Evolutionary conservation across 164 flowering plant genomes (phyloP), one percentile per base, ranked within the genome.

Genomic region (Aristolochia contorta): DNA sequence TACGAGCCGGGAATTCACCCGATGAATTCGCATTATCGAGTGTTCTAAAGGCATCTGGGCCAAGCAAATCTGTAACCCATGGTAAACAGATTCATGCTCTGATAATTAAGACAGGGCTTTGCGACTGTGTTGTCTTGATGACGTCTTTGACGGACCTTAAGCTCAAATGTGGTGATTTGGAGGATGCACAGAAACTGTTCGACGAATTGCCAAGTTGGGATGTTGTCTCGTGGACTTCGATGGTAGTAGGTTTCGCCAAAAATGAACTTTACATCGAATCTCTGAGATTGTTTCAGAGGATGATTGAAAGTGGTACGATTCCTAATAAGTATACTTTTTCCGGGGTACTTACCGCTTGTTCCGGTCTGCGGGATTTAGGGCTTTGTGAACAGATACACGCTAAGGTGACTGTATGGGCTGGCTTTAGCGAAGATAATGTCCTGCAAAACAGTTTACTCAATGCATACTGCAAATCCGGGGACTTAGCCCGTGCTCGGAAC

Each of bases 321-420:
- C 69, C 69, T 5, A 65, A 66, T 32, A 53, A 33, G 41, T 52
- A 65, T 53, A 27, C 73, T 2, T 65, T 56, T 70, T 65, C 69
- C 30, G 69, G 65, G 57, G 65, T 59, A 25, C 43, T 65, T 2
- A 50, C 24, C 12, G 63, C 69, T 15, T 70, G 73, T 32, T 61
- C 66, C 23, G 63, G 73, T 10, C 62, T 65, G 41, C 59, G 12
- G 48, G 65, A 55, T 57, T 23, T 61, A 23, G 24, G 18, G 54
- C 59, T 20, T 52, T 69, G 73, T 47, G 23, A 53, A 33, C 73
- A 70, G 50, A 22, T 65, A 2, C 73, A 70, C 52, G 63, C 69
- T 32, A 65, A 61, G 51, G 57, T 50, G 7, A 41, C 59, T 12
- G 16, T 33, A 1, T 55, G 48, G 12, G 58, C 61, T 12, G 49